Base-by-base conservation (phyloP, 2,329 filamentous ascomycete species). In the Aspergillus clavatus region DNA sequence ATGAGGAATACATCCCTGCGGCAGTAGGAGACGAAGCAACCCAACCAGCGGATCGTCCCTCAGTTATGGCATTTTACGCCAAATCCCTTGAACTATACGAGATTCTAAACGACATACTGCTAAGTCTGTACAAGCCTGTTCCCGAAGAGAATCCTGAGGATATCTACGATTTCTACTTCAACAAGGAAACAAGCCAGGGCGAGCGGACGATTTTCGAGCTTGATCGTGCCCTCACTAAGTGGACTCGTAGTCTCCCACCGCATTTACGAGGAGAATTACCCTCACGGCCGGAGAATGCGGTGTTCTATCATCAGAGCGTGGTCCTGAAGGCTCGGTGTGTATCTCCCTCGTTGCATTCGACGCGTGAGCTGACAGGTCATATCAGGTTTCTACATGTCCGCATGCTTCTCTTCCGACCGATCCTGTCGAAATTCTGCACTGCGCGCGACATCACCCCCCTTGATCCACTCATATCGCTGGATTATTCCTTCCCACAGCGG, bases 61-160 rank as follows among this genome's bases (percentile, higher is more conserved):
- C 62, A 1, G 48, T 60, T 14, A 60, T 65, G 50, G 56, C 57
- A 1, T 67, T 66, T 37, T 67, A 60, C 29, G 55, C 57, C 14
- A 58, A 60, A 23, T 60, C 63, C 0, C 51, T 66, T 7, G 61
- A 65, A 31, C 46, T 68, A 3, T 67, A 66, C 43, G 60, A 66
- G 23, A 67, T 68, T 8, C 44, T 68, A 44, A 62, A 66, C 37
- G 59, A 67, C 24, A 58, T 67, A 2, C 48, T 67, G 2, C 46
- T 66, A 5, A 62, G 54, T 28, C 33, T 63, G 2, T 64, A 66
- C 35, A 61, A 56, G 14, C 54, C 59, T 4, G 33, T 50, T 3
- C 43, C 52, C 0, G 61, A 64, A 6, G 60, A 61, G 3, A 53
- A 40, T 5, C 41, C 47, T 0, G 56, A 62, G 16, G 58, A 63